phyloP scores from a whole-genome alignment of 345 rosid genomes.

The Anastatica hierochuntica region DNA sequence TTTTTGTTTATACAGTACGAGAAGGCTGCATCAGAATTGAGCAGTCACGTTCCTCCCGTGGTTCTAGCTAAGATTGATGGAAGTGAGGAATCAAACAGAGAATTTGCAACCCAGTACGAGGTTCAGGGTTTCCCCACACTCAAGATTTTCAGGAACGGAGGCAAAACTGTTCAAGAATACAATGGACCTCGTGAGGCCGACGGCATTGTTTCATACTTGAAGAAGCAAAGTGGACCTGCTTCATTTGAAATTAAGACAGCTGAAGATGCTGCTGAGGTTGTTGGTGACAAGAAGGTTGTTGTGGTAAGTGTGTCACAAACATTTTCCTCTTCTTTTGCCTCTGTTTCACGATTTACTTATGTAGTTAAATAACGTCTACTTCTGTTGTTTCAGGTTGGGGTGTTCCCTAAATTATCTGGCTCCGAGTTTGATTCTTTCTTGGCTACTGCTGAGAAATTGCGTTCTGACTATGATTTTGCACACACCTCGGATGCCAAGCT shows the following conservation, averaged over 20 bases:
- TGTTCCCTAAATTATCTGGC: slow-evolving; percentile 82
- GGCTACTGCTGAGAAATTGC: slow-evolving; percentile 65
- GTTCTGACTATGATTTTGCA: slow-evolving; percentile 81
- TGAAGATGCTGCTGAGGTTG: slow-evolving; percentile 48
- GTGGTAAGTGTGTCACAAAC: slow-evolving; percentile 73
- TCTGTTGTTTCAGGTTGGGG: slow-evolving; percentile 56
- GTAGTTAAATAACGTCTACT: too few species aligned
- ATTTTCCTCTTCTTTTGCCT: too few species aligned
- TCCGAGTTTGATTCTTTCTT: slow-evolving; percentile 69
- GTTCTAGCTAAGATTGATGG: slow-evolving; percentile 90
- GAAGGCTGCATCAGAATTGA: slow-evolving; percentile 82
- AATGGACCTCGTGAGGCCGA: slow-evolving; percentile 96
- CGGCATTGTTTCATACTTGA: slow-evolving; percentile 69
- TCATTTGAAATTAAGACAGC: slow-evolving; percentile 61
- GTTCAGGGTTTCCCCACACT: slow-evolving; percentile 86
- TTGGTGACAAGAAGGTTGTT: slow-evolving; percentile 54
- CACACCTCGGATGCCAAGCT: slow-evolving; percentile 77
- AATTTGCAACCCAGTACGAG: slow-evolving; percentile 41
- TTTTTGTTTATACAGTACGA: slow-evolving; percentile 53
- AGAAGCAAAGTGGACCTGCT: slow-evolving; percentile 92
- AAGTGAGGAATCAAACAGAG: slow-evolving; percentile 59
- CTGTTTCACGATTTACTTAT: too few species aligned
- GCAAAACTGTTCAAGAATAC: slow-evolving; percentile 67
- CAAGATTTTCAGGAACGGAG: slow-evolving; percentile 79
- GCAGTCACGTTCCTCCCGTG: slow-evolving; percentile 50